Conservation (phyloP, 805 yeast species). For the Kodamaea kakaduensis region DNA sequence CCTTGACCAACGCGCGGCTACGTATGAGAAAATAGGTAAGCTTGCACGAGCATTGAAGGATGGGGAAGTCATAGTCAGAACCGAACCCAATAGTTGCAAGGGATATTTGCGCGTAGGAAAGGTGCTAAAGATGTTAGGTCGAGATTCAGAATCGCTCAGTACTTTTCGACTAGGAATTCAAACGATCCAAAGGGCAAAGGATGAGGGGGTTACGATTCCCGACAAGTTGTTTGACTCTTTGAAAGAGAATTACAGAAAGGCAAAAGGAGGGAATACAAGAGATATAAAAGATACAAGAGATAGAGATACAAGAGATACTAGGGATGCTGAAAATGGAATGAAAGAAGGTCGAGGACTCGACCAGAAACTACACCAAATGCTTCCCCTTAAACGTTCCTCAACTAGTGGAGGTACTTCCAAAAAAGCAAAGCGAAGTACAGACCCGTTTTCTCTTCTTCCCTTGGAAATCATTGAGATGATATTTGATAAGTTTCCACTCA, state of each 20-base stretch:
- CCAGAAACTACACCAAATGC: too few species aligned
- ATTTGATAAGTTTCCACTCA: constrained; percentile 21
- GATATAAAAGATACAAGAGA: constrained; percentile 1
- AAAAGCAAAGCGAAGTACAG: constrained; percentile 9
- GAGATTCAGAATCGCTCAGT: constrained; percentile 33
- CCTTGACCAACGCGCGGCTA: constrained; percentile 49
- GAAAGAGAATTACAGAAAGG: constrained; percentile 22
- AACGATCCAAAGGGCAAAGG: constrained; percentile 30
- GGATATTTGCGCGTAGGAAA: constrained; percentile 47
- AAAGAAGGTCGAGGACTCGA: too few species aligned
- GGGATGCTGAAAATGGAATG: too few species aligned
- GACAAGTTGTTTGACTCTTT: constrained; percentile 27
- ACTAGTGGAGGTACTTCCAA: too few species aligned
- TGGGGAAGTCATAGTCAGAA: constrained; percentile 26
- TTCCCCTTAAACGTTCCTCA: too few species aligned
- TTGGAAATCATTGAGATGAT: constrained; percentile 27
- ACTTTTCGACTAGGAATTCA: constrained; percentile 35
- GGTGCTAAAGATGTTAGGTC: constrained; percentile 21
- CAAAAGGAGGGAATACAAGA: constrained; percentile 18
- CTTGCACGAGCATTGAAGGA: constrained; percentile 34
- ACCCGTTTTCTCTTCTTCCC: constrained; percentile 28
- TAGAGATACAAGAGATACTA: background rate
- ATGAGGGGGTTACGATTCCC: constrained; percentile 27
- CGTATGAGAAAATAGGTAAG: constrained; percentile 39
- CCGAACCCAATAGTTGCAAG: constrained; percentile 46